Evolutionary conservation across 164 flowering plant genomes (phyloP), one percentile per base, ranked within the genome.

Genomic region (Malania oleifera): DNA sequence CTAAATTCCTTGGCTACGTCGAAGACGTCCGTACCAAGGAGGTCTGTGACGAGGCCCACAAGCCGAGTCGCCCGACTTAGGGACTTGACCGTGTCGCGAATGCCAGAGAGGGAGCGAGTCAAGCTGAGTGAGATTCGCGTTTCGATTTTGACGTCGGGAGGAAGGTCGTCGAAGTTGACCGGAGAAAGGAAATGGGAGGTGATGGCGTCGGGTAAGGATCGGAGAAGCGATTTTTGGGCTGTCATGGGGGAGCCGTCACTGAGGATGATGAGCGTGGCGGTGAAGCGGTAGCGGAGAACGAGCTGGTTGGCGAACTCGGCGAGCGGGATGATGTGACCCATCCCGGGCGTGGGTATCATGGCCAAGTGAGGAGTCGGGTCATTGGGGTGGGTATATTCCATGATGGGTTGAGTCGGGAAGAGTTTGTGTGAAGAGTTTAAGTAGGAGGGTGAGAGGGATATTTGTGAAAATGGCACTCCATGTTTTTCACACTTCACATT

Each of bases 281-380:
- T 24, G 63, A 73, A 63, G 51, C 59, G 40, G 25, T 63, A 64
- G 27, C 31, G 51, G 49, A 20, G 34, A 19, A 60, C 57, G 50
- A 82, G 74, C 12, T 31, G 68, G 35, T 67, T 70, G 18, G 82
- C 77, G 7, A 82, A 65, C 67, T 76, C 76, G 1, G 40, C 54
- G 5, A 77, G 59, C 23, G 86, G 84, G 61, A 75, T 72, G 27
- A 77, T 70, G 61, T 82, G 83, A 22, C 86, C 80, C 67, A 77
- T 68, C 1, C 83, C 27, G 9, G n/a, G n/a, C n/a, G n/a, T n/a
- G n/a, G n/a, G n/a, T 15, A 54, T 17, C 24, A 13, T 13, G 5
- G 5, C 12, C 12, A 5, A 25, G 24, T 8, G 27, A 48, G 4
- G 14, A 49, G n/a, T 24, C 62, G 0, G 54, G 62, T 17, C 3